Evolutionary conservation across 2,329 filamentous ascomycete genomes (phyloP), one percentile per base, ranked within the genome.

Genomic region (Grosmannia huntii): DNA sequence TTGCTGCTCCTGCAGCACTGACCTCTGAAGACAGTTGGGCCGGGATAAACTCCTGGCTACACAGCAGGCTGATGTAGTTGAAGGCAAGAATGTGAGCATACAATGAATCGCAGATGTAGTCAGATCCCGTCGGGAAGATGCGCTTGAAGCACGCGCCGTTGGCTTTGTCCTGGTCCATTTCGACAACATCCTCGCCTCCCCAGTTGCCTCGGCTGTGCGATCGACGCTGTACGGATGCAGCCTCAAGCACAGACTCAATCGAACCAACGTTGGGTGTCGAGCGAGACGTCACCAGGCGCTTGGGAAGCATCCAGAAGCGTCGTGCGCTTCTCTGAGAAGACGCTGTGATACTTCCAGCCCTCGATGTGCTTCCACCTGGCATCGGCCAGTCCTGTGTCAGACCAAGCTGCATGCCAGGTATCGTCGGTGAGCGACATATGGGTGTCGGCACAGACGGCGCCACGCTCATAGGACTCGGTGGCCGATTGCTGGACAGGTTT

Each of bases 51-150:
- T 44, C 27, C 27, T 56, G 54, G 44, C 27, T 21, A 55, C 69
- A 73, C 11, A 76, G 63, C 5, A 68, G 66, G 51, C 67, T 68
- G 56, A 83, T 70, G 68, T 83, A 83, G 67, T 82, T 83, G 67
- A 80, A 82, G 0, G 78, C 80, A 4, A 83, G 68, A 10, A 83
- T 71, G 63, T 84, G 80, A 0, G 80, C 80, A 64, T 83, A 83
- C 6, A 84, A 67, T 0, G 80, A 78, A 56, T 83, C 79, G 64
- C 80, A 82, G 6, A 82, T 73, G 62, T 78, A 76, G 61, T 81
- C 77, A 2, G 76, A 75, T 25, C 75, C 79, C 3, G 68, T 64
- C 0, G 76, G 74, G 64, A 84, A 83, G 55, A 83, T 74, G 57
- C 74, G 75, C 60, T 75, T 73, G 59, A 84, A 70, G 0, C 67